Conservation (phyloP, 805 yeast genomes). For the Ogataea minuta region DNA sequence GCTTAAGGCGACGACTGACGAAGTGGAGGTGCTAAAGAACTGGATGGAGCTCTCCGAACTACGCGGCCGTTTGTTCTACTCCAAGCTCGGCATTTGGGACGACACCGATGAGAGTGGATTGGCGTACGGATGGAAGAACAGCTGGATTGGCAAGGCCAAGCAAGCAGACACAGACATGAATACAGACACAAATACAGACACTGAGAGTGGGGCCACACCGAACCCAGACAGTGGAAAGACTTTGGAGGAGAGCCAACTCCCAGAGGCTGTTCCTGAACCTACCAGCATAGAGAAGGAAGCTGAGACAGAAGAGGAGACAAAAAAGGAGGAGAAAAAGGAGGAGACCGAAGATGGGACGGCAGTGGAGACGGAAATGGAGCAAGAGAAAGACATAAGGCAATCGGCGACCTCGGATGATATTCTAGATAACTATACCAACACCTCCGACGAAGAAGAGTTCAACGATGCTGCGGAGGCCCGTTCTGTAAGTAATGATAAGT, state of each 20-base stretch:
- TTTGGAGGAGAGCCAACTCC: not conserved
- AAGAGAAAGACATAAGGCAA: not conserved
- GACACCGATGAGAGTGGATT: conserved; percentile 30
- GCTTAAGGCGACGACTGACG: conserved; percentile 14
- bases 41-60: conserved; percentile 67
- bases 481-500: conserved; percentile 1
- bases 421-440: conserved; percentile 14
- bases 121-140: conserved; percentile 35
- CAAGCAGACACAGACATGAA: not conserved
- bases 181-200: not conserved
- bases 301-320: not conserved
- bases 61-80: conserved; percentile 77
- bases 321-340: conserved; percentile 1
- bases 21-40: conserved; percentile 43
- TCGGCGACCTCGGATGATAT: conserved; percentile 5
- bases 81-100: conserved; percentile 80
- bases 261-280: conserved; percentile 11
- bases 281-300: not conserved
- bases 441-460: conserved; percentile 24
- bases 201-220: not conserved
- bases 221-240: conserved; percentile 1
- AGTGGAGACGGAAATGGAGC: not conserved
- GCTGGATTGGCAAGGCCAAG: conserved; percentile 25
- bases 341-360: conserved; percentile 1
- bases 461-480: conserved; percentile 27